phyloP scores from a whole-genome alignment of 768 basidiomycete species.

The Termitomyces heimii region DNA sequence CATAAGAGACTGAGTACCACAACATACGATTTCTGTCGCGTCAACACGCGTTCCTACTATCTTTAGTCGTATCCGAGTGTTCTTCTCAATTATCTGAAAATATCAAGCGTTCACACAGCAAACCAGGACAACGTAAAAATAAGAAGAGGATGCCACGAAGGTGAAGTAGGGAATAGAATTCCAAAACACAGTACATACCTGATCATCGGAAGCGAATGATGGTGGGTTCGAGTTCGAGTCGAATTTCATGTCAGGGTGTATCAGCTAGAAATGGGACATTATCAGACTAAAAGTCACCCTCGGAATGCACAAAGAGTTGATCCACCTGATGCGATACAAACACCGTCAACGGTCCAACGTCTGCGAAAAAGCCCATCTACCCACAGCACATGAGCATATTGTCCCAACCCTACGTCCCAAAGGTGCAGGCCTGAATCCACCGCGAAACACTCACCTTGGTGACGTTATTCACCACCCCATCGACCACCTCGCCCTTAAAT shows the following conservation, averaged over 20 bases:
- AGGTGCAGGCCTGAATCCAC: background rate
- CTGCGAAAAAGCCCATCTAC: slow-evolving; percentile 98
- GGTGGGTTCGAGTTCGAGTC: slow-evolving; percentile 98
- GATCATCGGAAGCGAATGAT: slow-evolving; percentile 87
- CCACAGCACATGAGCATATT: background rate
- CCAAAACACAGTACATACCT: slow-evolving; percentile 41
- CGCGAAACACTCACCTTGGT: slow-evolving; percentile 64
- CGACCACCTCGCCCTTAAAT: slow-evolving; percentile 99
- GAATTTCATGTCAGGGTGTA: slow-evolving; percentile 90
- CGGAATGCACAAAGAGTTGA: slow-evolving; percentile 3
- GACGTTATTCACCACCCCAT: slow-evolving; percentile 92
- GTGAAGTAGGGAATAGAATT: background rate
- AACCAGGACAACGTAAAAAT: background rate
- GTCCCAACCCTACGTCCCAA: background rate
- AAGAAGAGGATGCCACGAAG: background rate
- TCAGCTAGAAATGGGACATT: slow-evolving; percentile 53
- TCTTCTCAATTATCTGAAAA: slow-evolving; percentile 86
- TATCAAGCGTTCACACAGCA: background rate
- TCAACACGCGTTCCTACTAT: slow-evolving; percentile 98
- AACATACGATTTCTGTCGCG: slow-evolving; percentile 90
- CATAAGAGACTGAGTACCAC: background rate
- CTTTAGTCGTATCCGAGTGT: slow-evolving; percentile 87
- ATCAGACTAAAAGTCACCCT: background rate
- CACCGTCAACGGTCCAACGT: slow-evolving; percentile 89
- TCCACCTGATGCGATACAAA: slow-evolving; percentile 94